A percentile compares a stretch with the other conserved stretches of the same genome.
These are phyloP conservation scores for Juglanconis oblonga DNA, from an alignment of 2,329 filamentous ascomycete genomes.

Conservation along the genomic window DNA sequence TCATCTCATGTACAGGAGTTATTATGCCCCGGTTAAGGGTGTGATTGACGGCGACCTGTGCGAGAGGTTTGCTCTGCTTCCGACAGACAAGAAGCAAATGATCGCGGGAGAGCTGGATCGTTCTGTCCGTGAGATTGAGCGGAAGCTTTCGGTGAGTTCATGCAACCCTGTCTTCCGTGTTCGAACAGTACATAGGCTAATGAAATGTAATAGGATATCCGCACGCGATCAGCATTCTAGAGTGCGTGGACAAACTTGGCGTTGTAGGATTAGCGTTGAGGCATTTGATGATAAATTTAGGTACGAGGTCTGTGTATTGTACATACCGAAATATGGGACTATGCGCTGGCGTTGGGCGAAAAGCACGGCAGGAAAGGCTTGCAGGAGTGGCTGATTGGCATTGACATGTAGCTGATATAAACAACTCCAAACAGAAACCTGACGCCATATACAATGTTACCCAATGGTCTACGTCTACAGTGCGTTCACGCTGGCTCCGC, in stretches of 20 bases:
- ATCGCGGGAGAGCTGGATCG: slow-evolving; percentile 92
- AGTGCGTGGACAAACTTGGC: background rate
- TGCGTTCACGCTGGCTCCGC: background rate
- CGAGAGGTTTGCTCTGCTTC: slow-evolving; percentile 81
- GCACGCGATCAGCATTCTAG: slow-evolving; percentile 58
- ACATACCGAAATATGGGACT: slow-evolving; percentile 4
- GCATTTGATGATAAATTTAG: slow-evolving; percentile 10
- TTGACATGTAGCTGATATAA: slow-evolving; percentile 2
- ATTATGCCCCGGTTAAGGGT: slow-evolving; percentile 95
- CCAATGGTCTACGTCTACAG: background rate
- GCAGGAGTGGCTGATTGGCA: background rate
- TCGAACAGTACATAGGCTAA: slow-evolving; percentile 22
- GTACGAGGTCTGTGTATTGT: slow-evolving; percentile 8
- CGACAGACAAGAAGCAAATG: slow-evolving; percentile 88
- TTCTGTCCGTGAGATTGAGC: slow-evolving; percentile 87
- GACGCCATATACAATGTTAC: background rate
- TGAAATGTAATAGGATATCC: slow-evolving; percentile 44
- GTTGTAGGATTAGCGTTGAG: slow-evolving; percentile 9
- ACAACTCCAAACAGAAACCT: background rate
- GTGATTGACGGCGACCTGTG: slow-evolving; percentile 96
- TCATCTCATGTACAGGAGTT: slow-evolving; percentile 91
- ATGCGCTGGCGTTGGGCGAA: slow-evolving; percentile 10
- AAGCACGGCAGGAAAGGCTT: background rate
- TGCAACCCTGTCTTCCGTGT: background rate
- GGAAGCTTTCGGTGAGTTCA: slow-evolving; percentile 75